Conservation (phyloP, 345 rosid genomes). For the Hibiscus mutabilis region DNA sequence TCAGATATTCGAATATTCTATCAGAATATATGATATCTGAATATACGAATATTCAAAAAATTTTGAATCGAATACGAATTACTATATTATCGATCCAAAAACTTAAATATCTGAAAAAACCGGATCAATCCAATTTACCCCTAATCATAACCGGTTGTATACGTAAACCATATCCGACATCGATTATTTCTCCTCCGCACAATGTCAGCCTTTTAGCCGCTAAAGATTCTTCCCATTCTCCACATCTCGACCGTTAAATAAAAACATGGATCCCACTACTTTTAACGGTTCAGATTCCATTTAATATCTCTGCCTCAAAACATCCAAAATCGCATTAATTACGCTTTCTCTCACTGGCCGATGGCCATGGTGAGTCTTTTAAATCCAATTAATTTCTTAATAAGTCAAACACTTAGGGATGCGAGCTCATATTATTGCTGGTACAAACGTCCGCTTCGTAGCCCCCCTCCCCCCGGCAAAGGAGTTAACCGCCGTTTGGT, state of each 20-base stretch:
- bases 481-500: neutral
- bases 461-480: neutral
- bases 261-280: neutral
- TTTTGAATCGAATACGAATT: too few species aligned
- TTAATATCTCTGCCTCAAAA: neutral
- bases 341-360: neutral
- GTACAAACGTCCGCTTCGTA: neutral
- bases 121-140: too few species aligned
- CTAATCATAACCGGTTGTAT: neutral
- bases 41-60: too few species aligned
- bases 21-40: too few species aligned
- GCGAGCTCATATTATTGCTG: neutral
- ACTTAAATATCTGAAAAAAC: too few species aligned
- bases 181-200: conserved; percentile 34
- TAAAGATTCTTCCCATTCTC: conserved; percentile 14
- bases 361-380: neutral
- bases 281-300: conserved; percentile 5
- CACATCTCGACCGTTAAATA: conserved; percentile 18
- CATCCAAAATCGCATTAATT: neutral
- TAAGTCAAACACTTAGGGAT: neutral
- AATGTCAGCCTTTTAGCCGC: conserved; percentile 28
- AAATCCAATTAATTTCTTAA: neutral
- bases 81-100: too few species aligned
- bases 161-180: conserved; percentile 14
- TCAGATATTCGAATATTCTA: too few species aligned